Percentiles rank a stretch among this genome's conserved stretches.
Conservation (phyloP, 495 filamentous ascomycete species). For the Cairneyella variabilis region DNA sequence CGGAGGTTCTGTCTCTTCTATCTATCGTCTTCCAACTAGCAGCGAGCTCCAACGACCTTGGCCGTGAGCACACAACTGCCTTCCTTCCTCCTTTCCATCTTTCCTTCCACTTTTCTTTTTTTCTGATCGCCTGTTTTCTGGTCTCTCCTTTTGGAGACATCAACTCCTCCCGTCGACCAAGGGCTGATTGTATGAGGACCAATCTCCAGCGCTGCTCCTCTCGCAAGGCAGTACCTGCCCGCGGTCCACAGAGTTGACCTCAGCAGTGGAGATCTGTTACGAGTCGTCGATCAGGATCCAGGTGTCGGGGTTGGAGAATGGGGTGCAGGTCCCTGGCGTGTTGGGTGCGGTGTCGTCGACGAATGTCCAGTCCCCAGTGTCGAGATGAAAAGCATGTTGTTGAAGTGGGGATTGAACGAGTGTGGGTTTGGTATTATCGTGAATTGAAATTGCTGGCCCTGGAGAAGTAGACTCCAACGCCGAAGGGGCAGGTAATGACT, state of each 20-base stretch:
- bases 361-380: slow-evolving; percentile 23
- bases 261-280: slow-evolving; percentile 23
- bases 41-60: slow-evolving; percentile 21
- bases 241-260: slow-evolving; percentile 27
- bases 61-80: slow-evolving; percentile 20
- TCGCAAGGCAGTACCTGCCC: slow-evolving; percentile 12
- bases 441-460: neutral
- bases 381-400: neutral
- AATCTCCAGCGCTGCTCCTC: slow-evolving; percentile 24
- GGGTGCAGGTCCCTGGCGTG: slow-evolving; percentile 4
- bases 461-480: slow-evolving; percentile 13
- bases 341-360: slow-evolving; percentile 9
- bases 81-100: slow-evolving; percentile 1
- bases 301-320: slow-evolving; percentile 23
- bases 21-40: slow-evolving; percentile 6
- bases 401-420: neutral
- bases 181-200: slow-evolving; percentile 22
- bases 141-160: slow-evolving; percentile 8
- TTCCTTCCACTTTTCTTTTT: neutral
- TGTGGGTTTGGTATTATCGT: slow-evolving; percentile 6
- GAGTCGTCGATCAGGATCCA: slow-evolving; percentile 30
- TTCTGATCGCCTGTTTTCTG: slow-evolving; percentile 5
- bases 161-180: slow-evolving; percentile 15
- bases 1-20: neutral
- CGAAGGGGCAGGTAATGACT: slow-evolving; percentile 23